phyloP scores from a whole-genome alignment of 1,284 basidiomycete species.

The Moesziomyces antarcticus region DNA sequence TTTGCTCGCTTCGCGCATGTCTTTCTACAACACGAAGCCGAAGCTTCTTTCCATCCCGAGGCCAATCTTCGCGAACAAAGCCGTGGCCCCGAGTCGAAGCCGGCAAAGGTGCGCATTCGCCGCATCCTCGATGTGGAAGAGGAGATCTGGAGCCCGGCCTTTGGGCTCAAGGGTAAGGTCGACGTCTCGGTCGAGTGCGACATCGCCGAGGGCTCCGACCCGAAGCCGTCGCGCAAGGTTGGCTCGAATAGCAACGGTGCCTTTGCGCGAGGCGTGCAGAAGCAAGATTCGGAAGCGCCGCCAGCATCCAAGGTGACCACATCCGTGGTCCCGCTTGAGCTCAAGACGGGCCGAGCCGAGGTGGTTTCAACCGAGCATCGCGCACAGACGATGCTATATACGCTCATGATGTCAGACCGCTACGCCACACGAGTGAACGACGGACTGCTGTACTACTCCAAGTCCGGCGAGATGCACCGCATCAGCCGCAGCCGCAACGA shows the following conservation, averaged over 20 bases:
- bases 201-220: constrained; percentile 57
- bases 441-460: constrained; percentile 93
- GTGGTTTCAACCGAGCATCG: constrained; percentile 82
- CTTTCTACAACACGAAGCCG: constrained; percentile 45
- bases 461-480: constrained; percentile 84
- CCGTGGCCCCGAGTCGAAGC: constrained; percentile 1
- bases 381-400: constrained; percentile 98
- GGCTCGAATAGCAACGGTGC: neutral
- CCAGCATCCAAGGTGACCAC: constrained; percentile 1
- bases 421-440: constrained; percentile 75
- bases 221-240: neutral
- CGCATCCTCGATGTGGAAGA: constrained; percentile 81
- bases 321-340: constrained; percentile 81
- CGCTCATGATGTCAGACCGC: constrained; percentile 87
- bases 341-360: constrained; percentile 86
- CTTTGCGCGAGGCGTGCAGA: constrained; percentile 13
- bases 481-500: constrained; percentile 83
- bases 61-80: constrained; percentile 32
- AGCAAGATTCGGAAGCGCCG: neutral
- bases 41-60: constrained; percentile 29
- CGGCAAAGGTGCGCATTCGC: constrained; percentile 32
- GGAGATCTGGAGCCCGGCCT: constrained; percentile 95
- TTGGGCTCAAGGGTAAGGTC: constrained; percentile 93
- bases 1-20: constrained; percentile 57
- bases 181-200: constrained; percentile 82